Conservation (phyloP, 306 rosid species). For the Oxytropis ochrocephala region DNA sequence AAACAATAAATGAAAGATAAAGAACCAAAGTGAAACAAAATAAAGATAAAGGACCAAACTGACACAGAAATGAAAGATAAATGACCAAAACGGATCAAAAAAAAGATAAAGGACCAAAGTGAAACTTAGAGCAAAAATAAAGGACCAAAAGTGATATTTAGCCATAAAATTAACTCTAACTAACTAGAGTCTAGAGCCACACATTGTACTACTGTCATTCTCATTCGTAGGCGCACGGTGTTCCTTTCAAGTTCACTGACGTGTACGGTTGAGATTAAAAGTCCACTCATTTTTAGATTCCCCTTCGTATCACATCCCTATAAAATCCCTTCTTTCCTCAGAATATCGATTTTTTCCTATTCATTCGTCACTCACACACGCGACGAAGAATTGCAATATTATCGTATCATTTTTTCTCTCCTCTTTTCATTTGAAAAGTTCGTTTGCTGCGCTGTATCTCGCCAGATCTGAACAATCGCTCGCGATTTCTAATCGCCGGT, state of each 20-base stretch:
- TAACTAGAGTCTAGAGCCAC: too few species aligned
- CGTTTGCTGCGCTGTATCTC: not conserved
- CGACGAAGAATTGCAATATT: not conserved
- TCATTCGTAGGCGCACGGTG: constrained; percentile 17
- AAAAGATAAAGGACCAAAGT: too few species aligned
- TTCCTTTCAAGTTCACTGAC: constrained; percentile 43
- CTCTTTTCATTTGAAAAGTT: not conserved
- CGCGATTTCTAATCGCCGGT: not conserved
- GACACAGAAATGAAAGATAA: too few species aligned
- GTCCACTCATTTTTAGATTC: constrained; percentile 3
- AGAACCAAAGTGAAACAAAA: too few species aligned
- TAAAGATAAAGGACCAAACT: too few species aligned
- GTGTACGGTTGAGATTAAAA: constrained; percentile 69
- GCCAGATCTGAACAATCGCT: constrained; percentile 14
- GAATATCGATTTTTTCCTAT: not conserved
- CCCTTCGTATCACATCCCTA: constrained; percentile 10
- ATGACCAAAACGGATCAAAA: too few species aligned
- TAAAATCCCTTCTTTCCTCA: not conserved
- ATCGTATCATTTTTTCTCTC: not conserved
- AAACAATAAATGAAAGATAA: too few species aligned
- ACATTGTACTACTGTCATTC: constrained; percentile 17
- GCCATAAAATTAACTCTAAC: too few species aligned
- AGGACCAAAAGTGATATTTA: too few species aligned
- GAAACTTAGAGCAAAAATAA: too few species aligned
- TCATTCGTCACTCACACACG: not conserved